phyloP scores from a whole-genome alignment of 441 rosid genomes.

The Pelargonium citronellum region DNA sequence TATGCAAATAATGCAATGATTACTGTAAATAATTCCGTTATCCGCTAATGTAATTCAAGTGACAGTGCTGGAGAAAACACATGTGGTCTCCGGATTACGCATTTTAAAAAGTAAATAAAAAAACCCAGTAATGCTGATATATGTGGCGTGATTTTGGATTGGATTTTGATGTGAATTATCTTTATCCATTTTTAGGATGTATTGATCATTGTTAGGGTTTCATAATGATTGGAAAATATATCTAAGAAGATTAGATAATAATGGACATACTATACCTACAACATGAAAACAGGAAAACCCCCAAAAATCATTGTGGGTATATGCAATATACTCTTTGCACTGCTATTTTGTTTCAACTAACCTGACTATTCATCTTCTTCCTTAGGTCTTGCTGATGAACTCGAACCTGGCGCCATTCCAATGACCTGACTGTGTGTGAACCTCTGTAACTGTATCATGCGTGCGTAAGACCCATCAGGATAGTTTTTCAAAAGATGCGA shows the following conservation, averaged over 20 bases:
- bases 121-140: too few relatives aligned
- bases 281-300: constrained; percentile 24
- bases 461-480: constrained; percentile 86
- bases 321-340: constrained; percentile 27
- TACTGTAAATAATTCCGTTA: too few relatives aligned
- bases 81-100: too few relatives aligned
- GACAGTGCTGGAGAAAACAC: too few relatives aligned
- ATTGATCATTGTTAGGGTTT: constrained; percentile 29
- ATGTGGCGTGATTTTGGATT: too few relatives aligned
- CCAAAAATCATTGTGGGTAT: constrained; percentile 33
- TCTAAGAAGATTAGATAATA: constrained; percentile 28
- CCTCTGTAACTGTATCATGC: constrained; percentile 96
- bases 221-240: constrained; percentile 21
- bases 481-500: constrained; percentile 74
- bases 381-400: constrained; percentile 47
- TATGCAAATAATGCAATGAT: too few relatives aligned
- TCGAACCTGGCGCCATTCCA: constrained; percentile 75
- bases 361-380: constrained; percentile 53
- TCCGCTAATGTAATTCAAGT: too few relatives aligned
- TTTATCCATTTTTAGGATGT: constrained; percentile 19
- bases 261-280: constrained; percentile 44
- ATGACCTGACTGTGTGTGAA: constrained; percentile 82
- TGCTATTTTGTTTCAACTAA: constrained; percentile 16
- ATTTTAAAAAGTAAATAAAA: too few relatives aligned
- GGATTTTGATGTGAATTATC: background rate